Conservation (phyloP, 129 eudicot genomes). For the Erigeron canadensis region DNA sequence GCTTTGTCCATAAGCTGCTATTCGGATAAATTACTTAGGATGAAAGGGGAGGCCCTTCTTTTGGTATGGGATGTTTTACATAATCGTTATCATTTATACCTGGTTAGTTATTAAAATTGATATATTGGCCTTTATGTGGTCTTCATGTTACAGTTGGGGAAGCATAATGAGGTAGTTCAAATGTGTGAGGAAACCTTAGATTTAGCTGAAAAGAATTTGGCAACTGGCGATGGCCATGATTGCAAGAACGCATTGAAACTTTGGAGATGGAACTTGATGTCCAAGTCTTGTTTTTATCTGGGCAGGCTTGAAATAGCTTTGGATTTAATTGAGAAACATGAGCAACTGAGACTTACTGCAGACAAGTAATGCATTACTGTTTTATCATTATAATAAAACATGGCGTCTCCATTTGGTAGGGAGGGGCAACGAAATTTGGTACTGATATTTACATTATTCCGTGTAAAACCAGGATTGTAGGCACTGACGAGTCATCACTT, state of each 20-base stretch:
- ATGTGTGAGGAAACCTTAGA: conserved; percentile 78
- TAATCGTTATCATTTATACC: conserved; percentile 12
- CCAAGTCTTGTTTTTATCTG: conserved; percentile 64
- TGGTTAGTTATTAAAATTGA: neutral
- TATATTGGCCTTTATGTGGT: conserved; percentile 19
- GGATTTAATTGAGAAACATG: conserved; percentile 56
- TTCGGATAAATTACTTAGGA: conserved; percentile 68
- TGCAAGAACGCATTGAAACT: conserved; percentile 33
- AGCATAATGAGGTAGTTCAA: conserved; percentile 72
- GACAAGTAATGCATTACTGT: conserved; percentile 39
- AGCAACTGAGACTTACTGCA: conserved; percentile 30
- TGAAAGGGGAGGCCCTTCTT: conserved; percentile 86
- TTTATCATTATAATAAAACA: conserved; percentile 2
- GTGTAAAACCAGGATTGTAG: conserved; percentile 34
- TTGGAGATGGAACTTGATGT: conserved; percentile 79
- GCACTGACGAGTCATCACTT: conserved; percentile 40
- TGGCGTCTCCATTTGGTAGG: conserved; percentile 19
- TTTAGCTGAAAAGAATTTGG: conserved; percentile 68
- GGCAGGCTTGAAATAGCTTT: conserved; percentile 89
- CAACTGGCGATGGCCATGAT: neutral
- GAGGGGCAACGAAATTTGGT: neutral
- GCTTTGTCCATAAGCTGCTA: conserved; percentile 75
- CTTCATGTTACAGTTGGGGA: conserved; percentile 53
- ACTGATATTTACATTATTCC: conserved; percentile 32
- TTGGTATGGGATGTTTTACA: conserved; percentile 46